A percentile compares a stretch with the other conserved stretches of the same genome.
Evolutionary conservation across 768 basidiomycete species (phyloP).

Genomic region (Leccinum pellstonianum): DNA sequence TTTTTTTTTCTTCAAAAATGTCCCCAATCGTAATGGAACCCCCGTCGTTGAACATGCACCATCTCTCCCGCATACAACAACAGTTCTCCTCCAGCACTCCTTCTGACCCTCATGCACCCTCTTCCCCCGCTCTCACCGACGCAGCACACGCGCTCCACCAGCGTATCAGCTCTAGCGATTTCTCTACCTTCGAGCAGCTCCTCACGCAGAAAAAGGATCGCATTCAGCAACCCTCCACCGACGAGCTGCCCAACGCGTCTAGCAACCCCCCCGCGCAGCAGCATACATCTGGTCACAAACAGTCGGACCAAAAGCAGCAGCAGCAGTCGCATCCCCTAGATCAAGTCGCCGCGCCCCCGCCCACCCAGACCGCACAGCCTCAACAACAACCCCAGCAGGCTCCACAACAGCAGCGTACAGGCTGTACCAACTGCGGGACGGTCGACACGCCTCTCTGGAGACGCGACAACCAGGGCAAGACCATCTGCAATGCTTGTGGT

Average conservation of each 20-base stretch:
- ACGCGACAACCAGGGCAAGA: slow-evolving; percentile 75
- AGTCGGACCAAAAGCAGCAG: slow-evolving; percentile 19
- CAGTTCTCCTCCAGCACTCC: slow-evolving; percentile 39
- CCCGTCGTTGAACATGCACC: slow-evolving; percentile 51
- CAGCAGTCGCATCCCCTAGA: slow-evolving; percentile 16
- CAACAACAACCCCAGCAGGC: slow-evolving; percentile 27
- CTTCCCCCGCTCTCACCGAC: slow-evolving; percentile 24
- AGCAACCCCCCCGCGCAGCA: slow-evolving; percentile 18
- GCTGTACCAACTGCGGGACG: slow-evolving; percentile 76
- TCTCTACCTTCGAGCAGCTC: slow-evolving; percentile 33
- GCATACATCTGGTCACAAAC: slow-evolving; percentile 7
- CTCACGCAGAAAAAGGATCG: slow-evolving; percentile 33
- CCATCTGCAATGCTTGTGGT: slow-evolving; percentile 91
- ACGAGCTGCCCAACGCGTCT: slow-evolving; percentile 14
- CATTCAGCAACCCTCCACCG: slow-evolving; percentile 16
- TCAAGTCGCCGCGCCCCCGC: slow-evolving; percentile 31
- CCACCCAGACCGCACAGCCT: slow-evolving; percentile 21
- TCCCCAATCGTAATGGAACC: slow-evolving; percentile 58
- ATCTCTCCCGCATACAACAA: slow-evolving; percentile 50
- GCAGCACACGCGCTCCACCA: slow-evolving; percentile 29
- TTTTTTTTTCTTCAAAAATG: slow-evolving; percentile 37
- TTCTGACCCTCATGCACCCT: slow-evolving; percentile 29
- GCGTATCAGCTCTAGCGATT: slow-evolving; percentile 29
- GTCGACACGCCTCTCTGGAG: slow-evolving; percentile 81
- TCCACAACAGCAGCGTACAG: slow-evolving; percentile 40